Percentiles rank a stretch among this genome's conserved stretches.
Conservation (phyloP, 768 basidiomycete species). For the Kwoniella dejecticola region DNA sequence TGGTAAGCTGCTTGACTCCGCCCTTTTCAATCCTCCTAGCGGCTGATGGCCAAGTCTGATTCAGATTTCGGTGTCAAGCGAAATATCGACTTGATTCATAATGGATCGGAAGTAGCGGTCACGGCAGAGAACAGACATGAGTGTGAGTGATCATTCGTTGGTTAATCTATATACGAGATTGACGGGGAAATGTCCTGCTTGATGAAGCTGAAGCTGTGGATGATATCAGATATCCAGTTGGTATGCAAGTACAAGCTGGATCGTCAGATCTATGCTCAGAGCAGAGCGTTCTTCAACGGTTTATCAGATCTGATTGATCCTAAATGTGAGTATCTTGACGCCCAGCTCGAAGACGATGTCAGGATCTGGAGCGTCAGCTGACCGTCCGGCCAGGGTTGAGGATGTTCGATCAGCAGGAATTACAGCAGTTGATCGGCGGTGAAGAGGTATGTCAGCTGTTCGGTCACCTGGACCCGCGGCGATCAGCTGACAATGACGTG, state of each 20-base stretch:
- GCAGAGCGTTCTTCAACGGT: conserved; percentile 74
- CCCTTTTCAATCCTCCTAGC: background rate
- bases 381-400: conserved; percentile 56
- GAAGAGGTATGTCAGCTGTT: conserved; percentile 60
- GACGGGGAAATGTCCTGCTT: too few relatives aligned
- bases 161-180: too few relatives aligned
- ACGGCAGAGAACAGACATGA: conserved; percentile 82
- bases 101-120: conserved; percentile 79
- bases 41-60: background rate
- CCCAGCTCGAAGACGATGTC: conserved; percentile 56
- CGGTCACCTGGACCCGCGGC: background rate
- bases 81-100: conserved; percentile 74
- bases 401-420: conserved; percentile 97
- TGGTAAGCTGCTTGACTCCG: conserved; percentile 60
- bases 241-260: conserved; percentile 86
- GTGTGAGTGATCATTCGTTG: conserved; percentile 42
- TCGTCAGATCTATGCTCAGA: conserved; percentile 80
- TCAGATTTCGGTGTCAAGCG: conserved; percentile 76
- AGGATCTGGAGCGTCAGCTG: too few relatives aligned
- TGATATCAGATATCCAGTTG: conserved; percentile 68
- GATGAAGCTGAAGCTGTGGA: too few relatives aligned
- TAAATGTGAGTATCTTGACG: conserved; percentile 80
- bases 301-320: conserved; percentile 87
- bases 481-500: background rate
- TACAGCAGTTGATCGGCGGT: conserved; percentile 87